These are phyloP conservation scores for Biancaea sappan DNA, from an alignment of 306 rosid species.

Conservation along the genomic window DNA sequence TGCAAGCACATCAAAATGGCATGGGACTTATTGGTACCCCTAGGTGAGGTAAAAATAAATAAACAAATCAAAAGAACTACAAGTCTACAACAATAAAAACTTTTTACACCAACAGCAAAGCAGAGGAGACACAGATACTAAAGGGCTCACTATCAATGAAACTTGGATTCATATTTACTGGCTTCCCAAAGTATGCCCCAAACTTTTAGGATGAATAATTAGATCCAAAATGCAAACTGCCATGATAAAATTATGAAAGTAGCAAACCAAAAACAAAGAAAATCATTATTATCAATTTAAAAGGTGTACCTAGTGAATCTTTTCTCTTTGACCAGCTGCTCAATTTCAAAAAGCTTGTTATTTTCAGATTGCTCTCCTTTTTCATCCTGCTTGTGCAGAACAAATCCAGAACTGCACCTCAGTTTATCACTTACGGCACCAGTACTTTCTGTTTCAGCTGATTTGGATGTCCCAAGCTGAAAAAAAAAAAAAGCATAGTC, in stretches of 20 bases:
- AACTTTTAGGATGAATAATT: slow-evolving; percentile 8
- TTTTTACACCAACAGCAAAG: background rate
- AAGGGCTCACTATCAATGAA: slow-evolving; percentile 5
- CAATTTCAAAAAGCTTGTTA: slow-evolving; percentile 41
- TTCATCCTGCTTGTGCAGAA: slow-evolving; percentile 16
- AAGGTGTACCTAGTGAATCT: slow-evolving; percentile 45
- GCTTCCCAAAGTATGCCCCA: background rate
- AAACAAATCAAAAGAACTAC: background rate
- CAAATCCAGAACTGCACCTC: slow-evolving; percentile 24
- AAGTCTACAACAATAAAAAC: background rate
- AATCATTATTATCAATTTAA: slow-evolving; percentile 1
- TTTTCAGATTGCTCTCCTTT: slow-evolving; percentile 37
- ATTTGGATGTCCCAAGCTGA: slow-evolving; percentile 36
- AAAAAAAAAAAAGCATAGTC: slow-evolving; percentile 14
- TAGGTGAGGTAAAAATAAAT: background rate
- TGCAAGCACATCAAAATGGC: slow-evolving; percentile 17
- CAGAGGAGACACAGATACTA: background rate
- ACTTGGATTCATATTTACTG: background rate
- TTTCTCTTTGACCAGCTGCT: slow-evolving; percentile 37
- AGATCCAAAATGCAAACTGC: slow-evolving; percentile 12
- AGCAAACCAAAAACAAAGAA: slow-evolving; percentile 21
- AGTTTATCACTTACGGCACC: slow-evolving; percentile 22
- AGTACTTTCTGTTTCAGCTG: slow-evolving; percentile 27
- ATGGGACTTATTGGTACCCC: background rate
- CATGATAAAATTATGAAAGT: slow-evolving; percentile 11